These are phyloP conservation scores for Tulasnella sp. DNA, from an alignment of 768 basidiomycete genomes.

Conservation along the genomic window DNA sequence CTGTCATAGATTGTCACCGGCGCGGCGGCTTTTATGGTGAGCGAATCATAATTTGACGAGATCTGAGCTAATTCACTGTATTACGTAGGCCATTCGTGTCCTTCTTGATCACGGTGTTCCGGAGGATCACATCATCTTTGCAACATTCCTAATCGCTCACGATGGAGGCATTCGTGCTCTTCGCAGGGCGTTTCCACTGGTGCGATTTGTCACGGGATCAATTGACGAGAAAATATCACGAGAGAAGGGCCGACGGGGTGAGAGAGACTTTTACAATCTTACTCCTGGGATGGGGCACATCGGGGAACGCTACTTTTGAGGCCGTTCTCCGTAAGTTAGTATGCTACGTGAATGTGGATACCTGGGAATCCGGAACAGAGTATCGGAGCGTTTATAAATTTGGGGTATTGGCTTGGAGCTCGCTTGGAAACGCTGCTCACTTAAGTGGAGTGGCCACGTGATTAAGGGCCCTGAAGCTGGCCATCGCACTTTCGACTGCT, in stretches of 20 bases:
- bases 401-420: not conserved
- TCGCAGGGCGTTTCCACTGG: slow-evolving; percentile 74
- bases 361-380: not conserved
- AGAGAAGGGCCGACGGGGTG: slow-evolving; percentile 58
- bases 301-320: slow-evolving; percentile 41
- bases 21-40: slow-evolving; percentile 80
- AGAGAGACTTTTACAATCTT: slow-evolving; percentile 62
- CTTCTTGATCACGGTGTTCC: slow-evolving; percentile 88
- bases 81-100: slow-evolving; percentile 64
- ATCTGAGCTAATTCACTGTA: not conserved
- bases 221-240: slow-evolving; percentile 76
- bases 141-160: slow-evolving; percentile 84
- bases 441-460: not conserved
- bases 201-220: slow-evolving; percentile 80
- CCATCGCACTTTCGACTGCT: slow-evolving; percentile 1
- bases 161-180: slow-evolving; percentile 74
- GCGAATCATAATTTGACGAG: too few species aligned
- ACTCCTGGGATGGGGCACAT: slow-evolving; percentile 88
- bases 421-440: not conserved
- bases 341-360: not conserved
- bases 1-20: slow-evolving; percentile 78
- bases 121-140: slow-evolving; percentile 81
- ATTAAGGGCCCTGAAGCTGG: not conserved
- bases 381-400: not conserved
- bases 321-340: not conserved